Base-by-base conservation (phyloP, 208 protist genomes). In the Porcisia deanei region DNA sequence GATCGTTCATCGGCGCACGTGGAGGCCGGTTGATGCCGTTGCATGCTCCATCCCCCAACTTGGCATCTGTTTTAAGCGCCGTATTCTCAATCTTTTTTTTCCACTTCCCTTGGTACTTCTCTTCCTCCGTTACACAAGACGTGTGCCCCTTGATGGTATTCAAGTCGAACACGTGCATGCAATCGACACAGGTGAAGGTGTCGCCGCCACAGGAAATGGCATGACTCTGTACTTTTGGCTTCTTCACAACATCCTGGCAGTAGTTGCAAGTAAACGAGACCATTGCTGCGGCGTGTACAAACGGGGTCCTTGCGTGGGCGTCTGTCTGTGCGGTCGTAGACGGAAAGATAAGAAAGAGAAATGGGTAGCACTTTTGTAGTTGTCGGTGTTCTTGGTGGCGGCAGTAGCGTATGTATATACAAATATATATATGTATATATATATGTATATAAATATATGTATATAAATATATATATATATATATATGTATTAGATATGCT, bases 191-290 rank as follows among this genome's bases (percentile, higher is more conserved):
- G 57, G 82, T 93, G 74, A 97, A 96, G 61, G 79, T 80, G 61
- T 80, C 57, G 43, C 68, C 77, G 59, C 86, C 78, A 75, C 94
- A 98, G 43, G 43, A 59, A 34, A 76, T 71, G 12, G 84, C 82
- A 74, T 98, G 94, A 39, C 67, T 74, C 25, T 84, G 69, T 41
- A 96, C 91, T 81, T 97, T 97, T 0, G 92, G 92, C 80, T 98
- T 98, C 83, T 96, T 98, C 61, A 98, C 86, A 14, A 97, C 91
- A 58, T 98, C 94, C 67, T 94, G 88, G 75, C 94, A 98, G 73
- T 75, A 47, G 45, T 85, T 84, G 77, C 94, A 98, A 3, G 88
- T 95, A 63, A 98, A 98, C 55, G 92, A 97, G 0, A 98, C 94
- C 94, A 98, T 98, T 9, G 1, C 37, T 9, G 20, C 14, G 10